Evolutionary conservation across 106 monocot species (phyloP).

Genomic region (Dendrobium nobile): DNA sequence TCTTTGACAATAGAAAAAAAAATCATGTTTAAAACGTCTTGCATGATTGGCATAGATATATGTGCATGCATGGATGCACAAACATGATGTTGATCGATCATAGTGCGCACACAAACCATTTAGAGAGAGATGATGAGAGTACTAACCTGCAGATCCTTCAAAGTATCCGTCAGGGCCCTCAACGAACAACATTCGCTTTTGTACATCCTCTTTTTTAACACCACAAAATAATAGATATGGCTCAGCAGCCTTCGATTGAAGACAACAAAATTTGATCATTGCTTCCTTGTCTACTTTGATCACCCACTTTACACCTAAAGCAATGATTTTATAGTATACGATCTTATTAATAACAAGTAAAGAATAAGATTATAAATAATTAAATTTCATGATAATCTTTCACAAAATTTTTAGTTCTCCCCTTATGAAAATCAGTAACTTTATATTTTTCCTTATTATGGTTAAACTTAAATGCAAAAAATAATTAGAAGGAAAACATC

Average conservation of each 20-base stretch:
- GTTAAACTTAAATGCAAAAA: not conserved
- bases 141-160: constrained; percentile 72
- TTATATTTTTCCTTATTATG: not conserved
- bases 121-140: not conserved
- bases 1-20: not conserved
- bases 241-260: constrained; percentile 85
- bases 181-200: constrained; percentile 54
- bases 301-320: constrained; percentile 80
- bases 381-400: not conserved
- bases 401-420: not conserved
- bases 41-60: not conserved
- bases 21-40: not conserved
- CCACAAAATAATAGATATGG: constrained; percentile 61
- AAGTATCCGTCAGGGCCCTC: constrained; percentile 66
- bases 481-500: not conserved
- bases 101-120: not conserved
- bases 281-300: constrained; percentile 66
- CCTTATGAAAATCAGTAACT: not conserved
- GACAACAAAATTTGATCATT: constrained; percentile 83
- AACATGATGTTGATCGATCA: not conserved
- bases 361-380: not conserved
- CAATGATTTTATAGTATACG: not conserved
- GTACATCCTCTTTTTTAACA: constrained; percentile 65
- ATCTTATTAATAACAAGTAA: not conserved
- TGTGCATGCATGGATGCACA: not conserved